Base-by-base conservation (phyloP, 768 basidiomycete species). In the Suillus americanus region DNA sequence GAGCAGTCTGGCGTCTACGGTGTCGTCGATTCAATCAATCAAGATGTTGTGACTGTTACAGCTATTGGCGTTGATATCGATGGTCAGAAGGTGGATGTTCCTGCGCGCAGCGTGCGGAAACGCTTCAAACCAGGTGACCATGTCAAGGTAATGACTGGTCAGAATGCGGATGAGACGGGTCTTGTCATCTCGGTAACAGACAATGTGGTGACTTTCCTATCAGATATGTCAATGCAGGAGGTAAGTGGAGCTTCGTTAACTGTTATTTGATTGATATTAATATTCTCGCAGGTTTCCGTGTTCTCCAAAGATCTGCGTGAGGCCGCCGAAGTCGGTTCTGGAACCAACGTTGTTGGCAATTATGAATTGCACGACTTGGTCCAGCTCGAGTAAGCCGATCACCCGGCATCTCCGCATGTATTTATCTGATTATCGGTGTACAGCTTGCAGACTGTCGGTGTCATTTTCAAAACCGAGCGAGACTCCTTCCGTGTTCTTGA, bases 141-240 rank as follows among this genome's bases (percentile, higher is more conserved):
- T 71, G 95, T 99, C 78, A 99, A 99, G 79, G 97, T 99, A 64
- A 95, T 99, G 89, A 84, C 89, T 18, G 97, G 97, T 28, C 89
- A 95, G 77, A 97, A 98, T 72, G 86, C 88, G 9, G 94, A 97
- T 71, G 96, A 97, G 77, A 96, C 95, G 3, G 97, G 97, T 80
- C 83, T 99, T 70, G 97, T 99, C 43, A 91, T 99, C 28, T 90
- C 94, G 25, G 90, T 96, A 23, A 82, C 90, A 5, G 93, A 94
- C 70, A 94, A 95, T 60, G 87, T 95, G 30, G 92, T 99, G 18
- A 98, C 97, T 1, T 95, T 99, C 80, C 78, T 97, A 69, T 97
- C 94, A n/a, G 97, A 99, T 74, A 92, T 99, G 88, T 91, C 92
- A 3, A 89, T 95, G 87, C 91, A 94, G 71, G 97, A 99, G 87